A percentile compares a stretch with the other conserved stretches of the same genome.
These are phyloP conservation scores for Pseudogymnoascus sp. DNA, from an alignment of 2,329 filamentous ascomycete genomes.

Conservation along the genomic window DNA sequence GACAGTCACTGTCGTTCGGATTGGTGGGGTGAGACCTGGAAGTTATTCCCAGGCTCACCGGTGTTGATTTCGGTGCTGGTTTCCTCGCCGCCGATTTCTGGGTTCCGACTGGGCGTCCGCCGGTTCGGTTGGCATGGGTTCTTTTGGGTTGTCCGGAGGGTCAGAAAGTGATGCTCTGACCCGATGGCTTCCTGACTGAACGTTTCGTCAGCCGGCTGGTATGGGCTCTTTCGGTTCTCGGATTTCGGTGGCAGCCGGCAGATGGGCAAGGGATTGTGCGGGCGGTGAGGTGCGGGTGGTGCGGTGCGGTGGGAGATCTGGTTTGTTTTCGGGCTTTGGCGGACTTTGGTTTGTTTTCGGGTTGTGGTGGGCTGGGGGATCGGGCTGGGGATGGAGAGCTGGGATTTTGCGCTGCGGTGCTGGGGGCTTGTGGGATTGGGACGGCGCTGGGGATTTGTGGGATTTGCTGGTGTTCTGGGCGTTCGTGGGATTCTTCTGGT, in stretches of 20 bases:
- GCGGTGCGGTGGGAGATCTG: neutral
- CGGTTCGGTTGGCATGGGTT: neutral
- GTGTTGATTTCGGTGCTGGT: neutral
- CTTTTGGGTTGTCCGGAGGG: neutral
- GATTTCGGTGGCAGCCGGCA: neutral
- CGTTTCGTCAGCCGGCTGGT: neutral
- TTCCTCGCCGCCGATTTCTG: neutral
- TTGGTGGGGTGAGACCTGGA: neutral
- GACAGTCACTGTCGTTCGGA: neutral
- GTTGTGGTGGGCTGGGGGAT: neutral
- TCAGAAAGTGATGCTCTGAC: constrained; percentile 7
- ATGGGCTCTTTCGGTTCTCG: neutral
- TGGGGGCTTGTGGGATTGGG: neutral
- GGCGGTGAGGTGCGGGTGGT: neutral
- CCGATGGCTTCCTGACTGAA: neutral
- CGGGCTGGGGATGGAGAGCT: neutral
- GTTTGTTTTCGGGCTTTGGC: neutral
- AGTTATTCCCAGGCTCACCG: neutral
- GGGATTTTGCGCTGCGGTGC: neutral
- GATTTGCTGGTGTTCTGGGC: neutral
- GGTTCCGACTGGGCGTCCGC: neutral
- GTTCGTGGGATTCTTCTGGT: neutral
- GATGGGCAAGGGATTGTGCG: neutral
- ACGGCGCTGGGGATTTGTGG: neutral
- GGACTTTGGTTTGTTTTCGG: neutral